Base-by-base conservation (phyloP, 768 basidiomycete genomes). In the Russula lepida region DNA sequence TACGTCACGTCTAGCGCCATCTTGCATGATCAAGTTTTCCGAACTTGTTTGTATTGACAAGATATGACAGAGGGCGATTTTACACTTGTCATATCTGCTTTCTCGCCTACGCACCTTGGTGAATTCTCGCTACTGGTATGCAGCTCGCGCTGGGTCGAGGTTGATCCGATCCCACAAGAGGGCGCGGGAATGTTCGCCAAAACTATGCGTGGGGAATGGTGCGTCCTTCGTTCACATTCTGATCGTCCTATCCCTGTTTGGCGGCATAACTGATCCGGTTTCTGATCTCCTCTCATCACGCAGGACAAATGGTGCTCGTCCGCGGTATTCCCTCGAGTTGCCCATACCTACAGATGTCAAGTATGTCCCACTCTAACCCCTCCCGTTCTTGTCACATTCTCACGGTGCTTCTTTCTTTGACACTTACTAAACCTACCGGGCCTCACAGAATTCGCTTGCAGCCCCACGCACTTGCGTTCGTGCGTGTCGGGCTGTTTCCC, bases 121-220 rank as follows among this genome's bases (percentile, higher is more conserved):
- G 64, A 78, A 9, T 95, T 85, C 72, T 78, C 76, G 1, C 71
- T 97, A 27, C 77, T 77, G 25, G 72, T 92, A 2, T 82, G 88
- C 53, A 82, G 86, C 58, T 80, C 84, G 1, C 69, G 71, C 59
- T 78, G 81, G 1, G 78, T 94, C 54, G 82, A 85, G 19, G 63
- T 97, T 25, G 75, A 74, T 52, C 66, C 82, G 0, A 86, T 97
- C 25, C 83, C 86, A 0, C 82, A 86, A 59, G 95, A 98, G 74
- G 94, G 92, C 0, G 91, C 93, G 0, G 95, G 94, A 0, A 91
- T 97, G 92, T 95, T 87, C 69, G 74, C 73, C 23, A 86, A 89
- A 66, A 69, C 77, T 0, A 66, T 87, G 2, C 79, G 75, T n/a
- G 92, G 91, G 4, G 73, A 77, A 41, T 98, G 95, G 95, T 90